Percentiles rank a stretch among this genome's conserved stretches.
Evolutionary conservation across 73 alveolate genomes (phyloP).

Genomic region (Durusdinium trenchii): DNA sequence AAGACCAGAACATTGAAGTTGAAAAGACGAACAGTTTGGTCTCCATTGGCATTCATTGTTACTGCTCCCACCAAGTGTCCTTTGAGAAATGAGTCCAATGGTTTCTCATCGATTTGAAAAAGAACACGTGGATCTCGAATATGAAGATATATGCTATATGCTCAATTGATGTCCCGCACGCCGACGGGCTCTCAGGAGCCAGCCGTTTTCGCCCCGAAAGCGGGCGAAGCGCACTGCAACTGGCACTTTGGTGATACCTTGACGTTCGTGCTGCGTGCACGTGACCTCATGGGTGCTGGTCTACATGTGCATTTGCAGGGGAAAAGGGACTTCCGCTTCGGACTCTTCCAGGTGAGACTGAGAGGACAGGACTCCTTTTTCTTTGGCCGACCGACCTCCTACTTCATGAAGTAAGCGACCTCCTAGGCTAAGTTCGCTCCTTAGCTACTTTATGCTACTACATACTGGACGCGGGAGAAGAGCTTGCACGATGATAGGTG

Average conservation of each 20-base stretch:
- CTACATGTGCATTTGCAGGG: not conserved
- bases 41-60: not conserved
- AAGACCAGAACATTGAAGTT: not conserved
- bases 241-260: slow-evolving; percentile 55
- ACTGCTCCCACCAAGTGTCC: not conserved
- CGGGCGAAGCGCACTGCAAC: not conserved
- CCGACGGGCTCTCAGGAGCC: not conserved
- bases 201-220: not conserved
- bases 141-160: not conserved
- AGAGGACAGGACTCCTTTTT: no score
- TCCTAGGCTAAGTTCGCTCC: not conserved
- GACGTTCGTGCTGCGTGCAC: not conserved
- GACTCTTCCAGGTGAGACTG: not conserved
- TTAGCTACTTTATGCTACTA: no score
- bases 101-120: not conserved
- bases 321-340: slow-evolving; percentile 37
- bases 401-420: not conserved
- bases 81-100: not conserved
- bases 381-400: no score
- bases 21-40: not conserved
- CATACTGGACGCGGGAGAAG: no score
- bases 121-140: not conserved
- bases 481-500: not conserved
- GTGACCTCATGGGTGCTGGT: not conserved
- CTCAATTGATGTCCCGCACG: not conserved